Conservation (phyloP, 2,329 filamentous ascomycete species). For the Pseudocercospora musae region DNA sequence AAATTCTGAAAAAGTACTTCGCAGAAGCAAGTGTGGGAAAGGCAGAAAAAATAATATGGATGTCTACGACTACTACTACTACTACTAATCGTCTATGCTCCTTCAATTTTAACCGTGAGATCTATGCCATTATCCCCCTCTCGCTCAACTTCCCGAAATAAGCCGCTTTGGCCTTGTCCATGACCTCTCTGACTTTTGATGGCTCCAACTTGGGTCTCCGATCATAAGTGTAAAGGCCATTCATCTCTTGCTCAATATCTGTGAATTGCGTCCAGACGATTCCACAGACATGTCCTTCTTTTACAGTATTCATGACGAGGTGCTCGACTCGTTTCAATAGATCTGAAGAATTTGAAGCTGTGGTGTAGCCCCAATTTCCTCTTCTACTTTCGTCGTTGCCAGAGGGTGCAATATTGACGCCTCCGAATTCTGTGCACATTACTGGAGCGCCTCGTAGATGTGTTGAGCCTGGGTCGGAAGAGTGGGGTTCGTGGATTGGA, state of each 20-base stretch:
- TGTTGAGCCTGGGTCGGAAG: constrained; percentile 45
- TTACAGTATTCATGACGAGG: constrained; percentile 57
- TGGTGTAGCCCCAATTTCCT: constrained; percentile 67
- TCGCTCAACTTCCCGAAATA: constrained; percentile 39
- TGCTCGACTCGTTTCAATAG: constrained; percentile 57
- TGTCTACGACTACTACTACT: no score
- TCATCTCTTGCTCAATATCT: constrained; percentile 65
- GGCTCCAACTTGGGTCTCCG: constrained; percentile 60
- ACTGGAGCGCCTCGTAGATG: constrained; percentile 57
- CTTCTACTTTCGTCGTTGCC: constrained; percentile 35
- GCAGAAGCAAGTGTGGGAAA: no score
- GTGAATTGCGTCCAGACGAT: constrained; percentile 65
- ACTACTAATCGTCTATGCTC: no score
- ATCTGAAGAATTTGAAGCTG: constrained; percentile 58
- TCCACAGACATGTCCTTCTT: constrained; percentile 57
- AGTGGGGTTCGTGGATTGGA: constrained; percentile 39
- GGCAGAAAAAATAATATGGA: no score
- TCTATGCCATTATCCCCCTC: not conserved
- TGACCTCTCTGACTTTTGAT: constrained; percentile 54
- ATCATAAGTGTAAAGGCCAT: constrained; percentile 63
- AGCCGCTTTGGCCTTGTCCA: constrained; percentile 50
- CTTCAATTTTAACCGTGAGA: no score
- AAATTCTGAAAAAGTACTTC: no score
- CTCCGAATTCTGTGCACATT: constrained; percentile 66
- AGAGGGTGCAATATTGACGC: constrained; percentile 61